Conservation (phyloP, 805 yeast genomes). For the Pichia eremophila region DNA sequence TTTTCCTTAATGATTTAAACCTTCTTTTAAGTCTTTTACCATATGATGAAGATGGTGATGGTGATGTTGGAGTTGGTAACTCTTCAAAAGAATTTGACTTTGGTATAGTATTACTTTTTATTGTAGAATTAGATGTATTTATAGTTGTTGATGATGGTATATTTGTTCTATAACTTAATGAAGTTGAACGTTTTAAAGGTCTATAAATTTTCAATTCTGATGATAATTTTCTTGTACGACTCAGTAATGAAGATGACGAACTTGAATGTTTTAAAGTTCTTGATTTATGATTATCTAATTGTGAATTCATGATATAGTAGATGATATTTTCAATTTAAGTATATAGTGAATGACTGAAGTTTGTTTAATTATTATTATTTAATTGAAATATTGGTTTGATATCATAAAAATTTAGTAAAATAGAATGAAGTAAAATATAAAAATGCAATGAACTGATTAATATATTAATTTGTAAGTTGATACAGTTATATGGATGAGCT, state of each 20-base stretch:
- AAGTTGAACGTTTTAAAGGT: conserved; percentile 23
- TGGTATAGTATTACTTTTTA: conserved; percentile 6
- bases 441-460: no score
- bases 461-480: no score
- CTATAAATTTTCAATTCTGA: conserved; percentile 10
- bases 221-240: conserved; percentile 9
- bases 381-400: no score
- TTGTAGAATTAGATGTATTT: conserved; percentile 7
- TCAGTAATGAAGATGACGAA: conserved; percentile 5
- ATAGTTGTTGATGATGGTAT: no score
- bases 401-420: no score
- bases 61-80: conserved; percentile 9
- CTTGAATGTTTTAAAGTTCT: neutral
- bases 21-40: conserved; percentile 3
- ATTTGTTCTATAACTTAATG: conserved; percentile 16
- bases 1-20: conserved; percentile 1
- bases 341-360: conserved; percentile 1
- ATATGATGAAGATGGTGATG: conserved; percentile 5
- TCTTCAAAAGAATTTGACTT: neutral
- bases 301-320: no score
- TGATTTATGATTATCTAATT: neutral
- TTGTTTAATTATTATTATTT: neutral
- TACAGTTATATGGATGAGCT: no score
- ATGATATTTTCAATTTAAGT: no score
- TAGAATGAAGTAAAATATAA: no score